A percentile compares a stretch with the other conserved stretches of the same genome.
Conservation (phyloP, 2,329 filamentous ascomycete genomes). For the Dactylellina drechsleri region DNA sequence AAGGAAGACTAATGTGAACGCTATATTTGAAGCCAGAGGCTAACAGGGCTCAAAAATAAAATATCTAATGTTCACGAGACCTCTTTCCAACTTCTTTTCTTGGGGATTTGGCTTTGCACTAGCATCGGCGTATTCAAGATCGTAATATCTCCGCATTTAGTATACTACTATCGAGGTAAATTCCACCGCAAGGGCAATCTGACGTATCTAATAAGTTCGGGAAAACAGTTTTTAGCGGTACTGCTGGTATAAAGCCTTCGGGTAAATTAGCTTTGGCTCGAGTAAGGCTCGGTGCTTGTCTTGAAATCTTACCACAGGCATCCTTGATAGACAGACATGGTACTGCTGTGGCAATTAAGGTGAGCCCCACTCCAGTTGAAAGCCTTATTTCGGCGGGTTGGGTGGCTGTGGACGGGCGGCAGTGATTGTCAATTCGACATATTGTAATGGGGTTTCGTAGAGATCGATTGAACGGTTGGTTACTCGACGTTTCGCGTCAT, state of each 20-base stretch:
- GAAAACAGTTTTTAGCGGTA: conserved; percentile 2
- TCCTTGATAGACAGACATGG: conserved; percentile 50
- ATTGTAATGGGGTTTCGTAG: no score
- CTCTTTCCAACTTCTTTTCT: neutral
- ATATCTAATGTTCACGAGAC: conserved; percentile 25
- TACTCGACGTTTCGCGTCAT: no score
- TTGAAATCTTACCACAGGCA: conserved; percentile 37
- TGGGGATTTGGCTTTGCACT: neutral
- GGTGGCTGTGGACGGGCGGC: no score
- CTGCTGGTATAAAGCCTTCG: conserved; percentile 28
- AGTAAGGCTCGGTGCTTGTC: neutral
- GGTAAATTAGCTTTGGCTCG: conserved; percentile 16
- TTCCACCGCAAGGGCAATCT: conserved; percentile 41
- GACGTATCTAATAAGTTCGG: conserved; percentile 27
- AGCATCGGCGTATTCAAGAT: conserved; percentile 9
- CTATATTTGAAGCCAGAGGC: conserved; percentile 4
- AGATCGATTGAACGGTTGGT: no score
- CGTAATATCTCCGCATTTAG: conserved; percentile 23
- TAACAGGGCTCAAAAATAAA: conserved; percentile 5
- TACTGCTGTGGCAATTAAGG: conserved; percentile 12
- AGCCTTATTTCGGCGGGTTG: conserved; percentile 1
- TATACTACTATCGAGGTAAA: conserved; percentile 24
- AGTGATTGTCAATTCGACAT: no score
- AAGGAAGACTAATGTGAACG: no score
- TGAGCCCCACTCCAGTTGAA: conserved; percentile 31